phyloP scores from a whole-genome alignment of 1,284 basidiomycete genomes.

The Ceratobasidium sp. region DNA sequence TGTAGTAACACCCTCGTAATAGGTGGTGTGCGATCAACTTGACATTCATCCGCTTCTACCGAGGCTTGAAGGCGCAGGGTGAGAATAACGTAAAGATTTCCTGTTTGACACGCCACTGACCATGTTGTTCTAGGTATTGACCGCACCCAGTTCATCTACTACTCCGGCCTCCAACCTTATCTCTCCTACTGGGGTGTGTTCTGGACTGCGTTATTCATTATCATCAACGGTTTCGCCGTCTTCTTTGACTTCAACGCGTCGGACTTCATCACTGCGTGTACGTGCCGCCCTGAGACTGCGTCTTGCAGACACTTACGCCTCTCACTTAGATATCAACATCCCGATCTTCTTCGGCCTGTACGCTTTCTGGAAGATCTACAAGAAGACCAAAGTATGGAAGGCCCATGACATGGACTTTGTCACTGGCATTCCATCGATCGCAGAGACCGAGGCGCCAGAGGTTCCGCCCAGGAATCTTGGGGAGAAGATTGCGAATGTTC shows the following conservation, averaged over 20 bases:
- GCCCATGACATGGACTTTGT: conserved; percentile 69
- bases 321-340: conserved; percentile 45
- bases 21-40: conserved; percentile 47
- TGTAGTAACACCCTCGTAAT: not conserved
- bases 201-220: conserved; percentile 54
- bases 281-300: conserved; percentile 57
- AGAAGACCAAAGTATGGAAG: conserved; percentile 64
- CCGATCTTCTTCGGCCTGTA: conserved; percentile 46
- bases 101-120: not conserved
- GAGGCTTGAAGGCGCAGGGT: conserved; percentile 53
- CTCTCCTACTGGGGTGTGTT: conserved; percentile 52
- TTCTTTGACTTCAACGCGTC: conserved; percentile 71
- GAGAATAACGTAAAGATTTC: not conserved
- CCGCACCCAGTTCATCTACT: conserved; percentile 65
- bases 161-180: conserved; percentile 63
- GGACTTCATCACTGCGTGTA: conserved; percentile 67
- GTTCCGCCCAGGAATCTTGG: conserved; percentile 57
- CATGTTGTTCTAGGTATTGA: conserved; percentile 54
- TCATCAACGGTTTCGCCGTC: conserved; percentile 65
- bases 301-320: not conserved
- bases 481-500: conserved; percentile 55
- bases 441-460: conserved; percentile 65
- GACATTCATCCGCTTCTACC: conserved; percentile 60
- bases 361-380: conserved; percentile 63
- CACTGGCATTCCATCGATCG: conserved; percentile 68